These are phyloP conservation scores for Phalaenopsis hybrid DNA, from an alignment of 116 monocot species.

Conservation along the genomic window DNA sequence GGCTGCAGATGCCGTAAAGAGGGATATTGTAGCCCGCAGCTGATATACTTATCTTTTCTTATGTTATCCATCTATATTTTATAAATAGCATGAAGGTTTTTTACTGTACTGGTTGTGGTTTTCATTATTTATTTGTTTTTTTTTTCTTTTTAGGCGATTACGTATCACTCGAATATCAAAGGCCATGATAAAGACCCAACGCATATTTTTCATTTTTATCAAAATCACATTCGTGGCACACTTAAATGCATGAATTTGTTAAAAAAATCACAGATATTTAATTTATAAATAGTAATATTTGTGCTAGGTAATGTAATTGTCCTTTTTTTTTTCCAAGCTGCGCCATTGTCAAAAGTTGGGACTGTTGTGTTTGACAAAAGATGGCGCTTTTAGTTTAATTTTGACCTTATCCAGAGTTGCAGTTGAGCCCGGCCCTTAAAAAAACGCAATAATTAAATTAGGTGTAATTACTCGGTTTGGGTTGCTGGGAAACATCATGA, in stretches of 20 bases:
- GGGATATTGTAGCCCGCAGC: constrained; percentile 18
- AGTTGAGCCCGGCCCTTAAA: neutral
- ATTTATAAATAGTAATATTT: no score
- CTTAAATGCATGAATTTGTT: no score
- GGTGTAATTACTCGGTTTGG: neutral
- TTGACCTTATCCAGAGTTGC: neutral
- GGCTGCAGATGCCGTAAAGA: constrained; percentile 10
- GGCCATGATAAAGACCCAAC: no score
- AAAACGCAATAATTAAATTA: neutral
- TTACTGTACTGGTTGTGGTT: neutral
- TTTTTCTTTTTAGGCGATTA: no score
- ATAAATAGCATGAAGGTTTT: neutral
- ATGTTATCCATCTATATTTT: neutral
- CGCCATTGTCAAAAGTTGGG: neutral
- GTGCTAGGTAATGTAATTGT: no score
- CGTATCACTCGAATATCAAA: no score
- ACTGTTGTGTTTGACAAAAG: neutral
- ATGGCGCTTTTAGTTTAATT: no score
- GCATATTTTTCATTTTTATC: no score
- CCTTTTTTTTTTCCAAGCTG: no score
- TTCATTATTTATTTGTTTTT: neutral
- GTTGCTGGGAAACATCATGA: neutral
- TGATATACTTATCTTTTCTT: neutral
- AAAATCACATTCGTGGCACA: no score
- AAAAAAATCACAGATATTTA: no score